A percentile compares a stretch with the other conserved stretches of the same genome.
Evolutionary conservation across 2,329 filamentous ascomycete species (phyloP).

Genomic region (Mycosphaerella arachidis): DNA sequence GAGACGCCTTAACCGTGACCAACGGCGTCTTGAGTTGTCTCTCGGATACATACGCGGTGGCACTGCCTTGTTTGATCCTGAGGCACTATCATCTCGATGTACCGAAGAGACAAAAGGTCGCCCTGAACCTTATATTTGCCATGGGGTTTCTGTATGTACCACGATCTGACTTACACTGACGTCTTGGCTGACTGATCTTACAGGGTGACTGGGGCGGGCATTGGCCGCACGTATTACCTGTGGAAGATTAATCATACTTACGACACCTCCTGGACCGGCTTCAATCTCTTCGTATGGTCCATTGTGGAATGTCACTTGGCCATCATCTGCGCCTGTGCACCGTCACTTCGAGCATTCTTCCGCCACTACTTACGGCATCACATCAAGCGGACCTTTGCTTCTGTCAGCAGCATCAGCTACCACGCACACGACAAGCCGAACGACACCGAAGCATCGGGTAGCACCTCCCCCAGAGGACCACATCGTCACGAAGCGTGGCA

Average conservation of each 20-base stretch:
- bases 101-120: conserved; percentile 21
- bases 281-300: conserved; percentile 27
- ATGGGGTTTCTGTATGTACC: conserved; percentile 17
- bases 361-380: conserved; percentile 25
- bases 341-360: conserved; percentile 28
- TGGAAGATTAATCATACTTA: conserved; percentile 16
- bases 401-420: conserved; percentile 12
- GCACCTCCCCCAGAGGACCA: background rate
- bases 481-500: background rate
- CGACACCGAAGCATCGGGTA: background rate
- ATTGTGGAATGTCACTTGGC: conserved; percentile 28
- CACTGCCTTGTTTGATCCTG: conserved; percentile 23
- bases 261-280: conserved; percentile 26
- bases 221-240: conserved; percentile 24
- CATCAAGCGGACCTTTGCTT: conserved; percentile 11
- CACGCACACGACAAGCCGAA: conserved; percentile 6
- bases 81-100: conserved; percentile 21
- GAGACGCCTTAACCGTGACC: conserved; percentile 4
- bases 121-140: conserved; percentile 23
- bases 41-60: conserved; percentile 25
- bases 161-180: background rate
- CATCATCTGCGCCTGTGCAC: conserved; percentile 31
- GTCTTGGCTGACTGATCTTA: background rate
- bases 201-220: conserved; percentile 23
- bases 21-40: conserved; percentile 20